Conservation (phyloP, 1,284 basidiomycete species). For the Somion occarium region DNA sequence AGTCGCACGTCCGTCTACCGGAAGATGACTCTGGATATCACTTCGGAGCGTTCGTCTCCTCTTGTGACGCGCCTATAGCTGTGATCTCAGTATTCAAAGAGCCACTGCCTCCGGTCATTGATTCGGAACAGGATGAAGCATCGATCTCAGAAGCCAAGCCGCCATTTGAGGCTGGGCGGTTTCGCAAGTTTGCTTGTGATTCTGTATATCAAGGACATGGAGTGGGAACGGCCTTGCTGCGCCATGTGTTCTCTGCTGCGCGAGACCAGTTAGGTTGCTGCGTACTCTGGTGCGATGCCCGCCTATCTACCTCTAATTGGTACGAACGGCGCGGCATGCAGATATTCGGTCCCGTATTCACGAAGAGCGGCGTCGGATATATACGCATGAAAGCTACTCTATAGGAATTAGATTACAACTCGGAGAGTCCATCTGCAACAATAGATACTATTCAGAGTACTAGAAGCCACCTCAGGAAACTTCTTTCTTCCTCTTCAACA, state of each 20-base stretch:
- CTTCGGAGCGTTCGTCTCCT: slow-evolving; percentile 45
- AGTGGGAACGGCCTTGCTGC: slow-evolving; percentile 45
- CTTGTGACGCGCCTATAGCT: slow-evolving; percentile 31
- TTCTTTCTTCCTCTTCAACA: slow-evolving; percentile 18
- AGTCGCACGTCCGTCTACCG: slow-evolving; percentile 44
- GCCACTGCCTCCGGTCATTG: slow-evolving; percentile 26
- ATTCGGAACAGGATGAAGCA: neutral
- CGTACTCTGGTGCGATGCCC: slow-evolving; percentile 55
- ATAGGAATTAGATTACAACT: neutral
- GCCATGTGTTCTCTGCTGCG: slow-evolving; percentile 35
- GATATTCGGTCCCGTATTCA: slow-evolving; percentile 45
- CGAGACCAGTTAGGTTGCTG: slow-evolving; percentile 31
- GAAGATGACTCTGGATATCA: slow-evolving; percentile 48
- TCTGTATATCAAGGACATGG: slow-evolving; percentile 42
- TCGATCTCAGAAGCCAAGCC: neutral
- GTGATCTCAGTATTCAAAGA: slow-evolving; percentile 55
- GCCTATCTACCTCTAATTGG: slow-evolving; percentile 41
- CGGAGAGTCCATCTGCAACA: no score
- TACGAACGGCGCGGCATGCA: slow-evolving; percentile 48
- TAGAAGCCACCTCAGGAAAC: slow-evolving; percentile 13
- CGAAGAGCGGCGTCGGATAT: slow-evolving; percentile 49
- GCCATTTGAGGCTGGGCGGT: slow-evolving; percentile 33
- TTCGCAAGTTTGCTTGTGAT: slow-evolving; percentile 58
- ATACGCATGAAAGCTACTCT: slow-evolving; percentile 35
- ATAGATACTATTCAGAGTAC: neutral